These are phyloP conservation scores for Calophaca sinica DNA, from an alignment of 306 rosid species.

Conservation along the genomic window DNA sequence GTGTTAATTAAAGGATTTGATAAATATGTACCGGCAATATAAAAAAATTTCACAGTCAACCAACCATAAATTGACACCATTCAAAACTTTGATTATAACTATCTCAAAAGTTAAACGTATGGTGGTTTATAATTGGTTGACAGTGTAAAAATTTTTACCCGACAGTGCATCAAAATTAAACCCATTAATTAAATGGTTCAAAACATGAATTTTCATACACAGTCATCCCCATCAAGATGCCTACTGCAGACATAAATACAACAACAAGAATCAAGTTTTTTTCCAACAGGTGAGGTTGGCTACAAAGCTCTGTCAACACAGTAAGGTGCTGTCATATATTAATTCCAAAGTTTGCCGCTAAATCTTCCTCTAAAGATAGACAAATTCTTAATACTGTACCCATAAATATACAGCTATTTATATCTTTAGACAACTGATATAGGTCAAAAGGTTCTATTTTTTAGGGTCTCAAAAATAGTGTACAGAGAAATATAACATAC, in stretches of 20 bases:
- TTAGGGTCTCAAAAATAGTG: not conserved
- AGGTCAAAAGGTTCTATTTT: not conserved
- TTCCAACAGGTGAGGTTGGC: not conserved
- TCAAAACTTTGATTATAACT: too few species aligned
- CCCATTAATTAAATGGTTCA: not conserved
- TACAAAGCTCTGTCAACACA: not conserved
- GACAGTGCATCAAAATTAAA: too few species aligned
- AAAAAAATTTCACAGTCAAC: too few species aligned
- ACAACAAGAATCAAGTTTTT: not conserved
- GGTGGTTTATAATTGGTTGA: too few species aligned
- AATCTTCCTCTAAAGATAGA: not conserved
- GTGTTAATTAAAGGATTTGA: not conserved
- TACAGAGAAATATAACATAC: not conserved
- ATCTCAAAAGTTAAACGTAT: too few species aligned
- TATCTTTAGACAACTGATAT: not conserved
- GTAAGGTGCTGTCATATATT: not conserved
- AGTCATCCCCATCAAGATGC: constrained; percentile 24
- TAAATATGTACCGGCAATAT: too few species aligned
- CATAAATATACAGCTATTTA: not conserved
- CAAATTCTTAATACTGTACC: too few species aligned
- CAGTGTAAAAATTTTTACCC: too few species aligned
- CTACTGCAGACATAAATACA: not conserved
- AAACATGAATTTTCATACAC: constrained; percentile 5
- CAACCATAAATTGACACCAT: too few species aligned
- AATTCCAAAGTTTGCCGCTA: not conserved